phyloP scores from a whole-genome alignment of 371 early-diverging fungal genomes.

The Catenaria anguillulae region DNA sequence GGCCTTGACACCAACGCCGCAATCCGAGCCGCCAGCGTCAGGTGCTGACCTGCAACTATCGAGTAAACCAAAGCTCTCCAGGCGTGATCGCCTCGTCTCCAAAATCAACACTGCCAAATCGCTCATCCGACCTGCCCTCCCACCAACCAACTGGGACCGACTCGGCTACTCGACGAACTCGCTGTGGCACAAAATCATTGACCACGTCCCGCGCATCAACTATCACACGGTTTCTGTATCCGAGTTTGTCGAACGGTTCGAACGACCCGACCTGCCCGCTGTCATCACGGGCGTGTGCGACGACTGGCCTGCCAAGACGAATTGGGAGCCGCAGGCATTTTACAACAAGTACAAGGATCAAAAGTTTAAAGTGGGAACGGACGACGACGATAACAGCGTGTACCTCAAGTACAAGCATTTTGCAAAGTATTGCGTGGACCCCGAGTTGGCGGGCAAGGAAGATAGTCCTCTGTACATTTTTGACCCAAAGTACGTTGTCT shows the following conservation, averaged over 20 bases:
- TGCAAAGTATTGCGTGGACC: slow-evolving; percentile 33
- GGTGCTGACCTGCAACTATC: too few relatives aligned
- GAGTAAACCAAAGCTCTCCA: too few relatives aligned
- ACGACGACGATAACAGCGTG: slow-evolving; percentile 56
- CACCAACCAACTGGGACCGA: background rate
- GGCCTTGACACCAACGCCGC: too few relatives aligned
- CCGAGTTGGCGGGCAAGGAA: slow-evolving; percentile 37
- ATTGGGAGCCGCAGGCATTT: slow-evolving; percentile 48
- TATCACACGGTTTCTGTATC: slow-evolving; percentile 16
- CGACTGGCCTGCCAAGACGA: slow-evolving; percentile 39
- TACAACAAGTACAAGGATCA: slow-evolving; percentile 36
- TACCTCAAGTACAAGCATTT: slow-evolving; percentile 58
- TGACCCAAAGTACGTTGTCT: slow-evolving; percentile 37
- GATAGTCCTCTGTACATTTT: slow-evolving; percentile 76
- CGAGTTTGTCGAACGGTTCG: slow-evolving; percentile 44
- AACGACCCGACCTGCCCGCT: slow-evolving; percentile 39
- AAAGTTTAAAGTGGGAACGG: slow-evolving; percentile 64
- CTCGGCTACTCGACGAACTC: background rate
- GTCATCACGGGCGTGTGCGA: slow-evolving; percentile 44
- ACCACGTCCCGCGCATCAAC: slow-evolving; percentile 16
- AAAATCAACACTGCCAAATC: background rate
- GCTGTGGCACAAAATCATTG: slow-evolving; percentile 2
- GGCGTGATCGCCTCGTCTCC: too few relatives aligned
- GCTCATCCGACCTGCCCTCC: background rate
- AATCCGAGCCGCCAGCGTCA: too few relatives aligned